A percentile compares a stretch with the other conserved stretches of the same genome.
Evolutionary conservation across 2,329 filamentous ascomycete genomes (phyloP).

Genomic region (Phoma sp.): DNA sequence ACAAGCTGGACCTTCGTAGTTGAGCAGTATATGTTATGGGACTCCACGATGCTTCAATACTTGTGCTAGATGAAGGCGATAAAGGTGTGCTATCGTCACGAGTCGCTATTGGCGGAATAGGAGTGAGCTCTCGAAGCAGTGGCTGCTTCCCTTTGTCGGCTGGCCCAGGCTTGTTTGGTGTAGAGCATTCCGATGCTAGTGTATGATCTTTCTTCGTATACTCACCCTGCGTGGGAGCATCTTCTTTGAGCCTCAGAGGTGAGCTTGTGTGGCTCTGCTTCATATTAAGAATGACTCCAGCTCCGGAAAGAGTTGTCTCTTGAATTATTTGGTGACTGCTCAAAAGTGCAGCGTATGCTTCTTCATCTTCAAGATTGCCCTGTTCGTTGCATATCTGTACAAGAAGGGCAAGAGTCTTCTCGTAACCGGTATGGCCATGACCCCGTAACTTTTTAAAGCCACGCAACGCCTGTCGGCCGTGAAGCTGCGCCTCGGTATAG

Average conservation of each 20-base stretch:
- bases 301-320: background rate
- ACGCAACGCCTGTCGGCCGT: conserved; percentile 24
- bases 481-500: conserved; percentile 28
- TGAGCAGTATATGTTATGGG: background rate
- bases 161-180: background rate
- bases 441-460: conserved; percentile 27
- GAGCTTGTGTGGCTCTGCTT: background rate
- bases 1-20: background rate
- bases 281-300: background rate
- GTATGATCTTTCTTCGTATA: background rate
- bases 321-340: conserved; percentile 7
- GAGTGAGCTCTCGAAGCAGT: background rate
- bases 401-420: conserved; percentile 21
- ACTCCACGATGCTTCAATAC: background rate
- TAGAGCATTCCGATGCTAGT: too few relatives aligned
- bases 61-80: background rate
- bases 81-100: background rate
- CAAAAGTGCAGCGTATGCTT: conserved; percentile 27
- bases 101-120: background rate
- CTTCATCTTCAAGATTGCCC: conserved; percentile 26
- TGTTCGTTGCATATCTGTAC: conserved; percentile 23
- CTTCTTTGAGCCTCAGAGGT: background rate
- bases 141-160: background rate
- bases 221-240: background rate
- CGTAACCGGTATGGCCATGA: conserved; percentile 17